phyloP scores from a whole-genome alignment of 129 eudicot species.

The Apium graveolens region DNA sequence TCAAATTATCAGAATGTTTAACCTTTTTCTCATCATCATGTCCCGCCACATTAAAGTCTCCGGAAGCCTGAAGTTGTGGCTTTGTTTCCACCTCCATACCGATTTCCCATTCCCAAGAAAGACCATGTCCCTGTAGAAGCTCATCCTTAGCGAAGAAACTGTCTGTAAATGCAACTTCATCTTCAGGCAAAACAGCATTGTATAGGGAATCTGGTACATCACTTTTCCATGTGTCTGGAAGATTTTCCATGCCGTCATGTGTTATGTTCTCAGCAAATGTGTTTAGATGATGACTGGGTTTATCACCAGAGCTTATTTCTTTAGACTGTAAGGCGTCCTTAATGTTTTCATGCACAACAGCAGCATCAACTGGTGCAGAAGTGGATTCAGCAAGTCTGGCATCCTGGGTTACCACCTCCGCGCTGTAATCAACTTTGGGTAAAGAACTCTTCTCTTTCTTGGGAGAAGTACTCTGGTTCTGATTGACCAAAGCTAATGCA shows the following conservation, averaged over 20 bases:
- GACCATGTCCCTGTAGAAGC: constrained; percentile 82
- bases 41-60: constrained; percentile 13
- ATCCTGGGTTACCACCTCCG: constrained; percentile 10
- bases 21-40: constrained; percentile 14
- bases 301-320: constrained; percentile 18
- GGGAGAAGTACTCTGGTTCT: constrained; percentile 28
- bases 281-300: constrained; percentile 7
- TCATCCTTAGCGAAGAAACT: constrained; percentile 65
- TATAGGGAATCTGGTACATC: constrained; percentile 34
- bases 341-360: constrained; percentile 5
- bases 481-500: constrained; percentile 63
- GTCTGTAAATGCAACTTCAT: constrained; percentile 45
- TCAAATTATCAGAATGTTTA: background rate
- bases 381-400: constrained; percentile 23
- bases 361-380: constrained; percentile 14
- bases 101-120: constrained; percentile 72
- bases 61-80: constrained; percentile 18
- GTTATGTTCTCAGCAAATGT: constrained; percentile 8
- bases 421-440: constrained; percentile 9
- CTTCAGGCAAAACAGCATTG: constrained; percentile 39
- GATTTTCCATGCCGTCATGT: constrained; percentile 16
- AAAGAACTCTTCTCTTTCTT: constrained; percentile 28
- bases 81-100: constrained; percentile 25
- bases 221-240: constrained; percentile 16
- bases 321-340: background rate